Percentiles rank a stretch among this genome's conserved stretches.
Conservation (phyloP, 495 filamentous ascomycete genomes). For the Aspergillus steynii region DNA sequence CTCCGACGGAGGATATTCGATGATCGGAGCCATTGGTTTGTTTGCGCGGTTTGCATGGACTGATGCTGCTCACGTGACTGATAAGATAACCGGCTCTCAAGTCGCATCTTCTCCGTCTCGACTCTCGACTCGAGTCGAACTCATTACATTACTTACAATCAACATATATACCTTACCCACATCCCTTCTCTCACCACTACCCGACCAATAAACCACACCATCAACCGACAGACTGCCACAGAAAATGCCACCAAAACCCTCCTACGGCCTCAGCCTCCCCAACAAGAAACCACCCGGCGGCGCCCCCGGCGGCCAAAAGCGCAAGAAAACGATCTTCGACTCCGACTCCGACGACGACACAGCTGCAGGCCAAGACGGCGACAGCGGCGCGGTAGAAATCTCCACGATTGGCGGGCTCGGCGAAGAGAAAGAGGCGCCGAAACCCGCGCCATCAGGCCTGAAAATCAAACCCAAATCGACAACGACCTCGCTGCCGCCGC, state of each 20-base stretch:
- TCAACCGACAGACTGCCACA: neutral
- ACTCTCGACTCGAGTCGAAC: too few relatives aligned
- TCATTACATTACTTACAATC: neutral
- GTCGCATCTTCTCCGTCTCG: neutral
- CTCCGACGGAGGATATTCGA: neutral
- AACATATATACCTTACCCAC: neutral
- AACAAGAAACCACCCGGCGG: conserved; percentile 38
- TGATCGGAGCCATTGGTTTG: neutral
- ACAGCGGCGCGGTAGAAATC: conserved; percentile 33
- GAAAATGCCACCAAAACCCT: conserved; percentile 44
- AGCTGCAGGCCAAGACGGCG: conserved; percentile 13
- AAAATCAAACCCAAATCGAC: conserved; percentile 12
- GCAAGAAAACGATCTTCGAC: conserved; percentile 53
- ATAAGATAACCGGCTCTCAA: conserved; percentile 14
- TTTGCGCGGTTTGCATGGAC: neutral
- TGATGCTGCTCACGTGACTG: conserved; percentile 17
- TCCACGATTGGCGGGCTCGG: conserved; percentile 44
- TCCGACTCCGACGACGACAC: conserved; percentile 48
- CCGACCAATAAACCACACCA: neutral
- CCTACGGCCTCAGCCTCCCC: conserved; percentile 59
- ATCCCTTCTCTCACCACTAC: neutral
- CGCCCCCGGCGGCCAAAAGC: conserved; percentile 46
- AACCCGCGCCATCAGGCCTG: conserved; percentile 4
- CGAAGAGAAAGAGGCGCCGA: conserved; percentile 22
- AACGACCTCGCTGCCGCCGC: conserved; percentile 22